phyloP scores from a whole-genome alignment of 768 basidiomycete species.

The Lactarius sp. region DNA sequence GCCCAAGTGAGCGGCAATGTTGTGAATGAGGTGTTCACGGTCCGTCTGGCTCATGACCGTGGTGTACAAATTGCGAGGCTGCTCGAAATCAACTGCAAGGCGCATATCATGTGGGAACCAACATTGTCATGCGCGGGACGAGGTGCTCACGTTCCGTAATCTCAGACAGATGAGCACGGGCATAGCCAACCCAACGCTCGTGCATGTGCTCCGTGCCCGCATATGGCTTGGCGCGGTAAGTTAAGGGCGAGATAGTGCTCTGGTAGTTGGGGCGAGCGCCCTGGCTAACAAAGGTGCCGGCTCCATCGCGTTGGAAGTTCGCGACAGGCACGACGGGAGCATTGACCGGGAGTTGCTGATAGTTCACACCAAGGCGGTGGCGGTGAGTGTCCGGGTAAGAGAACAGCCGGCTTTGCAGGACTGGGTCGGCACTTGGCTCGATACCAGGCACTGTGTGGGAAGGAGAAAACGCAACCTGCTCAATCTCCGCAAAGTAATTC shows the following conservation, averaged over 20 bases:
- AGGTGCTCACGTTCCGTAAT: constrained; percentile 69
- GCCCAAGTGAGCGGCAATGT: constrained; percentile 60
- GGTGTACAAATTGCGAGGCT: constrained; percentile 64
- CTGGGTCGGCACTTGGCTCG: constrained; percentile 87
- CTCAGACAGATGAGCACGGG: constrained; percentile 63
- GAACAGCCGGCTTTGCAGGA: constrained; percentile 89
- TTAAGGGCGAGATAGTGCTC: constrained; percentile 67
- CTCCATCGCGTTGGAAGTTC: constrained; percentile 93
- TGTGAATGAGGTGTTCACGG: constrained; percentile 58
- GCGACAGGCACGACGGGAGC: constrained; percentile 63
- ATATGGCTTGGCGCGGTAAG: constrained; percentile 48
- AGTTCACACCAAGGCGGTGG: constrained; percentile 76
- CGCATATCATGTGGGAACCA: constrained; percentile 6
- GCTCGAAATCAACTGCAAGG: constrained; percentile 72
- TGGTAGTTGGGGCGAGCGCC: constrained; percentile 86
- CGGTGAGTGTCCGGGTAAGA: constrained; percentile 90
- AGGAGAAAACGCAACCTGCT: constrained; percentile 88
- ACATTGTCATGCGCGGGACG: not conserved
- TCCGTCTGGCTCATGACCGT: constrained; percentile 62
- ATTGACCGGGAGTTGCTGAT: constrained; percentile 87
- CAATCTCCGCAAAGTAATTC: constrained; percentile 94
- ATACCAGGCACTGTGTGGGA: constrained; percentile 85
- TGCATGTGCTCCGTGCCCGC: constrained; percentile 41
- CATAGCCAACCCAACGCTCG: constrained; percentile 70
- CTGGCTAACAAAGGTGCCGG: constrained; percentile 65